Base-by-base conservation (phyloP, 176 grass and related monocot species). In the Pontederia crassipes region DNA sequence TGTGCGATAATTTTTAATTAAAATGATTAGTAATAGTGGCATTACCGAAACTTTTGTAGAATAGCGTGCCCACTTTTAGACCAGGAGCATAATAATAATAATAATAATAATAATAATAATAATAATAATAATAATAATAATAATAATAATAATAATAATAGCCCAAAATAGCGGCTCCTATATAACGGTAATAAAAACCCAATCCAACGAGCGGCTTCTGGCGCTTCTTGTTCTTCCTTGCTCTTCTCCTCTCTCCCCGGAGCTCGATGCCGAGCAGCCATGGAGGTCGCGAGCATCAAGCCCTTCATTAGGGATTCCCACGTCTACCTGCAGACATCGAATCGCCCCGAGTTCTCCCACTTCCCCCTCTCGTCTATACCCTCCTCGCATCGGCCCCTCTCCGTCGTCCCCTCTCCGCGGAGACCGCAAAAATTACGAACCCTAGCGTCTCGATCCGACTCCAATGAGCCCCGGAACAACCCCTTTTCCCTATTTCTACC, bases 241-340 rank as follows among this genome's bases (percentile, higher is more conserved):
- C 6, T 40, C 32, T 40, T 40, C 57, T 10, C 45, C 59, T 18
- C n/a, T 12, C 13, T 20, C 17, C 2, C 15, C 8, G 48, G 2
- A 12, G 46, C n/a, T 4, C 75, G 74, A 91, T 91, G 93, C 87
- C 32, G 72, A 85, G 81, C 77, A 55, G 69, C 87, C 53, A 97
- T 97, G 93, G 87, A 83, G 65, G 59, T 71, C 54, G 73, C 85
- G 52, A 81, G 79, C 79, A 76, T 79, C 62, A 80, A 79, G 52
- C 79, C 67, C 74, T 83, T 72, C 69, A 63, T 71, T 83, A 88
- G 67, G 74, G 71, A 60, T 56, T 67, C 74, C n/a, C 60, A 72
- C 17, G 61, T 11, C 67, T 67, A 69, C 63, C 49, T 77, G 17
- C 52, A 46, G 26, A 46, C n/a, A 32, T 52, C 29, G 7, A 24